Conservation (phyloP, 2,329 filamentous ascomycete genomes). For the Aspergillus japonicus region DNA sequence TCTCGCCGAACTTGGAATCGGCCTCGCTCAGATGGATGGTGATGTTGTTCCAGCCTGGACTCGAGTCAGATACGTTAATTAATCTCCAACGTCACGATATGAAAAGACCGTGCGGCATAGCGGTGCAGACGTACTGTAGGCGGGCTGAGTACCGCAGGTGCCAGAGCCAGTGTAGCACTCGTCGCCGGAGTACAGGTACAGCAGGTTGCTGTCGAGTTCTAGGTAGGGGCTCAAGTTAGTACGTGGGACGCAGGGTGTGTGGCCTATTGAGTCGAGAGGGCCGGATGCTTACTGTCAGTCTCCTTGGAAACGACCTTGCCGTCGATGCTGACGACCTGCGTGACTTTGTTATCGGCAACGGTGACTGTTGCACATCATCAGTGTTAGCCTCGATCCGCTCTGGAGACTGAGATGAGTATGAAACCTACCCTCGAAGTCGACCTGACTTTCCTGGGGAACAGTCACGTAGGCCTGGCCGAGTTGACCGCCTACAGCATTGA, state of each 20-base stretch:
- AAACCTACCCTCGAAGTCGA: slow-evolving; percentile 20
- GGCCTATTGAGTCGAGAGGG: too few relatives aligned
- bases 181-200: slow-evolving; percentile 21
- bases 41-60: slow-evolving; percentile 16
- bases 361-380: slow-evolving; percentile 2
- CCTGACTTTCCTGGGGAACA: slow-evolving; percentile 11
- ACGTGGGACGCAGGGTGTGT: neutral
- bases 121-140: slow-evolving; percentile 13
- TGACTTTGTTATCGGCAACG: slow-evolving; percentile 15
- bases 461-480: slow-evolving; percentile 18
- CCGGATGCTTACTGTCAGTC: slow-evolving; percentile 13
- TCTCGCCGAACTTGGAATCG: slow-evolving; percentile 15
- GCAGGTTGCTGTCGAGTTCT: slow-evolving; percentile 17
- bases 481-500: slow-evolving; percentile 10
- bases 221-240: neutral
- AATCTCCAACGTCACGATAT: neutral
- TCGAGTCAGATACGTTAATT: neutral
- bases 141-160: slow-evolving; percentile 16
- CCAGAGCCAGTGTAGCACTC: slow-evolving; percentile 24
- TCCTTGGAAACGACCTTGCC: slow-evolving; percentile 18
- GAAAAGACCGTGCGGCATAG: too few relatives aligned
- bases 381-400: neutral
- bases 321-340: slow-evolving; percentile 19
- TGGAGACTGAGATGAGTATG: too few relatives aligned
- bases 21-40: slow-evolving; percentile 19